Percentiles rank a stretch among this genome's conserved stretches.
These are phyloP conservation scores for Echinosophora koreensis DNA, from an alignment of 306 rosid genomes.

Conservation along the genomic window DNA sequence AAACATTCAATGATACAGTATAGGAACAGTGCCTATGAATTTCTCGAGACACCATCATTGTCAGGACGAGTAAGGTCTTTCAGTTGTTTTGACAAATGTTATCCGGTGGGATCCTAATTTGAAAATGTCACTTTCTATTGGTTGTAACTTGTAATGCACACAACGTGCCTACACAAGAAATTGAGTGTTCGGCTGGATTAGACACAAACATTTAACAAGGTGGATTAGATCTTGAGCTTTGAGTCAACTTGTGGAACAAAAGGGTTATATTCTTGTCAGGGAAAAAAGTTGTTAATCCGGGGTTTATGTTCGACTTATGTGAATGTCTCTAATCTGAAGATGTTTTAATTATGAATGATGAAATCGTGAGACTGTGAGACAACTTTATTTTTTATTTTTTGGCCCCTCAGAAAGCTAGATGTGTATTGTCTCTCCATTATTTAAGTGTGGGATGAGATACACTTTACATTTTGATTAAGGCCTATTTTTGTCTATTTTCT, in stretches of 20 bases:
- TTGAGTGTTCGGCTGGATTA: neutral
- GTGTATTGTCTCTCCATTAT: too few relatives aligned
- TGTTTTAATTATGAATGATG: too few relatives aligned
- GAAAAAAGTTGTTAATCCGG: too few relatives aligned
- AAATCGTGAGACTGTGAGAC: too few relatives aligned
- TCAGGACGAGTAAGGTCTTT: neutral
- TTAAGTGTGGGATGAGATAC: neutral
- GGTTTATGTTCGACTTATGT: too few relatives aligned
- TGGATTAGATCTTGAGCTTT: neutral
- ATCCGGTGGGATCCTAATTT: neutral
- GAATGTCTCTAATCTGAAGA: too few relatives aligned
- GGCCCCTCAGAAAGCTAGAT: too few relatives aligned
- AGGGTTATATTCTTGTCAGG: neutral
- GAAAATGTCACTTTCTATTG: neutral
- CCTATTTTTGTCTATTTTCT: neutral
- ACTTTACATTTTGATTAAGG: neutral
- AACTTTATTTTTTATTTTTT: too few relatives aligned
- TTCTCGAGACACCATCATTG: neutral
- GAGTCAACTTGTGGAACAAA: neutral
- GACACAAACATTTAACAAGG: neutral
- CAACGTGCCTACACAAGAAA: neutral
- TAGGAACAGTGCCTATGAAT: too few relatives aligned
- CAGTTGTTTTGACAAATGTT: conserved; percentile 10
- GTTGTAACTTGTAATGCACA: neutral
- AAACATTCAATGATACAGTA: too few relatives aligned